Conservation (phyloP, 2,329 filamentous ascomycete genomes). For the Pseudonectria foliicola region DNA sequence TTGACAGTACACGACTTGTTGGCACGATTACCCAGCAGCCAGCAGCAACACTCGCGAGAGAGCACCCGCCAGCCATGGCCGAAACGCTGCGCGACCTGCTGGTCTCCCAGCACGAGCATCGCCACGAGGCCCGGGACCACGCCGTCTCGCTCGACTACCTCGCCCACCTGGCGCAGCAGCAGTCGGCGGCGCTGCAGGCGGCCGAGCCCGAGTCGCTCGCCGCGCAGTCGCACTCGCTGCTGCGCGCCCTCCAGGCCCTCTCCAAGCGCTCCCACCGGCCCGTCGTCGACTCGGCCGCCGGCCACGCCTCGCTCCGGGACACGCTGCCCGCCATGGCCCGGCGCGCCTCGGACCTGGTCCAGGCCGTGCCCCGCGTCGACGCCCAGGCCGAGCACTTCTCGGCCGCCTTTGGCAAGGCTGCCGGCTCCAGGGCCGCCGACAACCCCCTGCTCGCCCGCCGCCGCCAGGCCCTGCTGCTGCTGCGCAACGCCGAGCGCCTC, state of each 20-base stretch:
- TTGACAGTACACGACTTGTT: no score
- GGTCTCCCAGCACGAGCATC: slow-evolving; percentile 15
- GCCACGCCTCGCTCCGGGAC: slow-evolving; percentile 65
- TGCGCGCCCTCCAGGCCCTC: slow-evolving; percentile 77
- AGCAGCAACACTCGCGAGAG: no score
- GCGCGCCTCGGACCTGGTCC: slow-evolving; percentile 59
- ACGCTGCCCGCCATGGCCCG: slow-evolving; percentile 64
- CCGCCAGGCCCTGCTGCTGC: slow-evolving; percentile 72
- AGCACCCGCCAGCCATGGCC: no score
- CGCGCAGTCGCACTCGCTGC: slow-evolving; percentile 71
- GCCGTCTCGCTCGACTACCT: slow-evolving; percentile 63
- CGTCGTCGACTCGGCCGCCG: slow-evolving; percentile 72
- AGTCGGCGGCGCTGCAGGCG: slow-evolving; percentile 63
- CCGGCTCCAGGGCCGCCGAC: no score
- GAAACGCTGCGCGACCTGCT: slow-evolving; percentile 30
- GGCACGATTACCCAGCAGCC: no score
- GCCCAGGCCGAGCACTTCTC: slow-evolving; percentile 73
- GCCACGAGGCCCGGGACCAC: slow-evolving; percentile 28
- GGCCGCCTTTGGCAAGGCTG: slow-evolving; percentile 72
- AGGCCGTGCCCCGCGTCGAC: slow-evolving; percentile 73
- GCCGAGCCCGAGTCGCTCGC: slow-evolving; percentile 74
- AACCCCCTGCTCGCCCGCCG: slow-evolving; percentile 65
- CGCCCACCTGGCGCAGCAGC: slow-evolving; percentile 66
- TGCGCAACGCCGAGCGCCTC: slow-evolving; percentile 81
- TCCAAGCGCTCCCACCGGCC: slow-evolving; percentile 84